Conservation (phyloP, 306 rosid species). For the Arachis stenosperma region DNA sequence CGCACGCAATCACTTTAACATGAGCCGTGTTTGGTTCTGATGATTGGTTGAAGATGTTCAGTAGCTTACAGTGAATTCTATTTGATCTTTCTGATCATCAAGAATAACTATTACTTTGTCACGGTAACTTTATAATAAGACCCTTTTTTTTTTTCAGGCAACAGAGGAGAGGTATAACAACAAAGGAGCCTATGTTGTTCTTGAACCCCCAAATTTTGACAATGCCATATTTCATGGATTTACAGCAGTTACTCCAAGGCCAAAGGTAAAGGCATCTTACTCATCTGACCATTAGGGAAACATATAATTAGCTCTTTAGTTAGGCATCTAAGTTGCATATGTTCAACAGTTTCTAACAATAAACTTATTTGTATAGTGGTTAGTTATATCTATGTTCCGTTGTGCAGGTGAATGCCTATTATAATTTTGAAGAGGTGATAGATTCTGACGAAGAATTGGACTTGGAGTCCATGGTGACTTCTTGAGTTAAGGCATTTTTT, state of each 20-base stretch:
- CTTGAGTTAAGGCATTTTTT: constrained; percentile 33
- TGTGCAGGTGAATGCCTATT: constrained; percentile 69
- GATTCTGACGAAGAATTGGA: constrained; percentile 91
- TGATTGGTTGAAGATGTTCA: constrained; percentile 4
- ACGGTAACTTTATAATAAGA: constrained; percentile 8
- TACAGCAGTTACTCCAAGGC: constrained; percentile 78
- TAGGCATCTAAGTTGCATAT: constrained; percentile 16
- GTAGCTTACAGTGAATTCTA: neutral
- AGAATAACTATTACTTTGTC: neutral
- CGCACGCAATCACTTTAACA: neutral
- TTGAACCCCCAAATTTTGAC: constrained; percentile 76
- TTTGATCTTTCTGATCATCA: neutral
- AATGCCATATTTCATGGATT: constrained; percentile 71
- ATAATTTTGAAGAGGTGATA: constrained; percentile 69
- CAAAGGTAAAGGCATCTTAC: constrained; percentile 56
- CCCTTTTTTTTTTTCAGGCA: constrained; percentile 55
- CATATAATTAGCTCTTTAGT: neutral
- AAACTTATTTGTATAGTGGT: neutral
- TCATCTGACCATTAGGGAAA: neutral
- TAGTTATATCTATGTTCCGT: constrained; percentile 23
- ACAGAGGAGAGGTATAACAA: constrained; percentile 70
- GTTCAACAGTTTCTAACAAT: constrained; percentile 9
- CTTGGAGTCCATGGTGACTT: constrained; percentile 75
- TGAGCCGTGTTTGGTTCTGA: neutral
- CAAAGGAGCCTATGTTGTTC: constrained; percentile 81